These are phyloP conservation scores for Alternaria consortialis DNA, from an alignment of 2,329 filamentous ascomycete species.

Conservation along the genomic window DNA sequence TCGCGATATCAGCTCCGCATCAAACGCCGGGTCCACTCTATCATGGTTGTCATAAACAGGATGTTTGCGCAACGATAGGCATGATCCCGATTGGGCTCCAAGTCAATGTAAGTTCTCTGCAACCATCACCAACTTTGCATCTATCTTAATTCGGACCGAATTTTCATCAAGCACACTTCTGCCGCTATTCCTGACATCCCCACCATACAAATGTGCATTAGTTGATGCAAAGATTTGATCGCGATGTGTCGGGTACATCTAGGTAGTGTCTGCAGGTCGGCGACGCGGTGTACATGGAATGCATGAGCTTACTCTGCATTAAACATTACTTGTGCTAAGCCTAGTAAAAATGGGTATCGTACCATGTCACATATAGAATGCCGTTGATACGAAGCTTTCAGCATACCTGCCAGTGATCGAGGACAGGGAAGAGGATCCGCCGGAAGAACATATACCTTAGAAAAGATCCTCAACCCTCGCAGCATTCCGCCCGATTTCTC, in stretches of 20 bases:
- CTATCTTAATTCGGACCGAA: neutral
- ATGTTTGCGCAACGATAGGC: neutral
- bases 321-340: neutral
- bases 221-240: neutral
- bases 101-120: neutral
- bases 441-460: slow-evolving; percentile 4
- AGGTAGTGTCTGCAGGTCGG: neutral
- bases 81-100: slow-evolving; percentile 2
- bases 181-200: neutral
- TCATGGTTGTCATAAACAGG: neutral
- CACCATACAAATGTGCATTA: neutral
- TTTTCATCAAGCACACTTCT: neutral
- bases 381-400: neutral
- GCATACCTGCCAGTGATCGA: neutral
- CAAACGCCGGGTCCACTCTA: slow-evolving; percentile 3
- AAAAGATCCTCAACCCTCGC: slow-evolving; percentile 32
- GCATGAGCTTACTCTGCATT: neutral
- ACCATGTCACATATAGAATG: neutral
- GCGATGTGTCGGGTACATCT: neutral
- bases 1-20: neutral
- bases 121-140: neutral
- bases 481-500: slow-evolving; percentile 13
- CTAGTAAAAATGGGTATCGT: neutral
- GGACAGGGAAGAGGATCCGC: neutral
- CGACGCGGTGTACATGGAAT: neutral